Base-by-base conservation (phyloP, 805 yeast genomes). In the Millerozyma acaciae region DNA sequence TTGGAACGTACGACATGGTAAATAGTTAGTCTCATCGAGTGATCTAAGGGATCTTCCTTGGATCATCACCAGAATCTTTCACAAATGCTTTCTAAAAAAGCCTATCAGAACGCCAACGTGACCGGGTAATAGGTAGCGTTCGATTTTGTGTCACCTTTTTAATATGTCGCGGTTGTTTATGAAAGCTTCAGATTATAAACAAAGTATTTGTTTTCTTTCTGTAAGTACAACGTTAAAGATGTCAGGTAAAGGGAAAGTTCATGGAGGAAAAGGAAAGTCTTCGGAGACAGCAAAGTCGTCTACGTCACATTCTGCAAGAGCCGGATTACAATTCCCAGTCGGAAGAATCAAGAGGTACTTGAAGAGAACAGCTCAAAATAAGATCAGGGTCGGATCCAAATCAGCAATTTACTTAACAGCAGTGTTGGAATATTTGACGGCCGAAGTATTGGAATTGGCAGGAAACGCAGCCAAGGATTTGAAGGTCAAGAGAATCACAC, bases 341-440 rank as follows among this genome's bases (percentile, higher is more conserved):
- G 99, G 99, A 40, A 87, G 99, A 81, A 88, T 93, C 51, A 90
- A 93, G 77, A 80, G 98, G 71, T 90, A 88, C 60, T 73, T 93
- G 63, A 90, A 89, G 72, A 81, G 75, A 62, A 85, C 83, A 45
- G 95, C 96, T 14, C 93, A 86, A 58, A 86, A 85, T 65, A 75
- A 75, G 49, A 65, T 75, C 44, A 63, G 96, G 61, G 94, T 87
- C 30, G 96, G 96, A 38, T 84, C 60, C 65, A 82, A 65, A 65
- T 73, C 96, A 26, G 97, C 99, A 31, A 90, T 90, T 43, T 90
- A 90, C 62, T 73, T 90, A 46, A 89, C 97, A 36, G 96, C 97
- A 14, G 97, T 90, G 27, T 76, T 90, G 47, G 97, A 90, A 65
- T 90, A 90, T 68, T 72, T 90, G 56, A 88, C 97, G 34, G 97